Evolutionary conservation across 495 filamentous ascomycete species (phyloP).

Genomic region (Talaromyces proteolyticus): DNA sequence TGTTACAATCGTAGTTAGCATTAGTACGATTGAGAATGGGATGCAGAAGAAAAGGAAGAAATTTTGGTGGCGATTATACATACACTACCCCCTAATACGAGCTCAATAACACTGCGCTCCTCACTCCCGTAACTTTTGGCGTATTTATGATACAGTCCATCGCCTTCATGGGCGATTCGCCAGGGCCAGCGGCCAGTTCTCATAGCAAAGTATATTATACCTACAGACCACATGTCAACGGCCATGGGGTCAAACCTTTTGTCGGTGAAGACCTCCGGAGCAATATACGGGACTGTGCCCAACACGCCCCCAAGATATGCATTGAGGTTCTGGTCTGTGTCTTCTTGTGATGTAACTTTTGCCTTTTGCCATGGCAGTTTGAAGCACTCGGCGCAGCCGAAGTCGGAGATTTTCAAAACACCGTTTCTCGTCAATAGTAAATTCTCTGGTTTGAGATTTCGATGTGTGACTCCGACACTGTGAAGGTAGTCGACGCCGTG

Average conservation of each 20-base stretch:
- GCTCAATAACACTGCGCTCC: background rate
- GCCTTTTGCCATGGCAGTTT: background rate
- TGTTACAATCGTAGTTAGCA: slow-evolving; percentile 9
- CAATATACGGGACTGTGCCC: slow-evolving; percentile 10
- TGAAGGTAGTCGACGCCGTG: slow-evolving; percentile 51
- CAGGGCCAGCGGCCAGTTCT: slow-evolving; percentile 11
- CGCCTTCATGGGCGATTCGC: slow-evolving; percentile 5
- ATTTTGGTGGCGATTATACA: too few relatives aligned
- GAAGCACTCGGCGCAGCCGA: slow-evolving; percentile 2
- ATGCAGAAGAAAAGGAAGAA: too few relatives aligned
- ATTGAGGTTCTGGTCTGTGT: background rate
- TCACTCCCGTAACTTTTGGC: background rate
- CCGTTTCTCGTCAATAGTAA: slow-evolving; percentile 38
- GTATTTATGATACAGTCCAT: background rate
- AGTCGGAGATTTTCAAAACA: slow-evolving; percentile 7
- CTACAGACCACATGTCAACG: slow-evolving; percentile 17
- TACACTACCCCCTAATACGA: background rate
- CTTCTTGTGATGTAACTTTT: background rate
- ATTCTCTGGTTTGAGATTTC: slow-evolving; percentile 57
- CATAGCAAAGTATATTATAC: slow-evolving; percentile 14
- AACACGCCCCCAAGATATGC: slow-evolving; percentile 4
- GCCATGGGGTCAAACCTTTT: slow-evolving; percentile 5
- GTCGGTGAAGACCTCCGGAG: slow-evolving; percentile 9
- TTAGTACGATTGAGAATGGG: background rate
- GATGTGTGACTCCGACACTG: slow-evolving; percentile 40